Conservation (phyloP, 331 rosid genomes). For the Rosa hybrid region DNA sequence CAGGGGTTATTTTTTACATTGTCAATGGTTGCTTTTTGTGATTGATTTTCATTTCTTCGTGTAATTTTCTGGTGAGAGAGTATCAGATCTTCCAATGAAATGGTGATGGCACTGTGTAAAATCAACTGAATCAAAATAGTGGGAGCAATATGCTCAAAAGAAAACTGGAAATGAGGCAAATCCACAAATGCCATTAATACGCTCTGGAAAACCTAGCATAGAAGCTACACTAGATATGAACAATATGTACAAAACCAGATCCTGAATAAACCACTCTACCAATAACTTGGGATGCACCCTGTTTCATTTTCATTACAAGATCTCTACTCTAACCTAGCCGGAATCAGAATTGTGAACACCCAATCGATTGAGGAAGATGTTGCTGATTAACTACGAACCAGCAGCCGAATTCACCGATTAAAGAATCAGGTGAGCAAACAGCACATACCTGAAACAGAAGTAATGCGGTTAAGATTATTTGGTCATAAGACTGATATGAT, state of each 20-base stretch:
- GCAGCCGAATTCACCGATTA: not conserved
- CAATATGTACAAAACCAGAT: slow-evolving; percentile 42
- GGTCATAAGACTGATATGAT: not conserved
- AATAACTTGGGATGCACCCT: slow-evolving; percentile 8
- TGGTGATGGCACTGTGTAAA: not conserved
- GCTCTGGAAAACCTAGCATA: not conserved
- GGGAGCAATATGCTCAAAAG: not conserved
- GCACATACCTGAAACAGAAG: slow-evolving; percentile 7
- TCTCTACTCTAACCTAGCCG: not conserved
- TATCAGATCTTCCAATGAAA: not conserved
- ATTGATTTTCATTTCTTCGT: not conserved
- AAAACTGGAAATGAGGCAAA: not conserved
- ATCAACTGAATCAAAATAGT: not conserved
- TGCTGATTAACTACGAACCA: not conserved
- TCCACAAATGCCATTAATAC: not conserved
- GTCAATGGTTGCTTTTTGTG: not conserved
- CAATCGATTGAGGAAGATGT: slow-evolving; percentile 13
- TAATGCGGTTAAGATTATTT: not conserved
- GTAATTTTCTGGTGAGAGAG: not conserved
- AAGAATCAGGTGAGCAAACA: not conserved
- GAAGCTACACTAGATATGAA: slow-evolving; percentile 35
- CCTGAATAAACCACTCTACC: slow-evolving; percentile 6
- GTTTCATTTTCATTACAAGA: slow-evolving; percentile 5
- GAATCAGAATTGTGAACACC: not conserved
- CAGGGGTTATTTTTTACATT: not conserved